phyloP scores from a whole-genome alignment of 805 yeast species.

The Kregervanrija fluxuum region DNA sequence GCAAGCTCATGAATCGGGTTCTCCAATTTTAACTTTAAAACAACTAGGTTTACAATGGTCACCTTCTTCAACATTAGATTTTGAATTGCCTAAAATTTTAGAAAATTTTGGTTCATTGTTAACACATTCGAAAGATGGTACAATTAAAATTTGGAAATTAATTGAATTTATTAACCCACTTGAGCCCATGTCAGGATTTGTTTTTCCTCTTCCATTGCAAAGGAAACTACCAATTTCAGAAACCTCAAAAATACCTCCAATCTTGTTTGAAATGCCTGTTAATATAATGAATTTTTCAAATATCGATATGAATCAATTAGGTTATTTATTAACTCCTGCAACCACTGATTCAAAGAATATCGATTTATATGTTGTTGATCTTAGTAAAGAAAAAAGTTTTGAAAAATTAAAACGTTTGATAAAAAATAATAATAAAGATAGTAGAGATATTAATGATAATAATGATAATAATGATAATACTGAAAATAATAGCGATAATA shows the following conservation, averaged over 20 bases:
- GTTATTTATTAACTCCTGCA: slow-evolving; percentile 48
- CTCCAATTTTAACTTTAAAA: slow-evolving; percentile 40
- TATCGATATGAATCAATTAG: slow-evolving; percentile 33
- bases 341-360: slow-evolving; percentile 55
- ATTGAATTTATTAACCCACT: slow-evolving; percentile 13
- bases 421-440: slow-evolving; percentile 1
- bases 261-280: slow-evolving; percentile 50
- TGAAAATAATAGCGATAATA: slow-evolving; percentile 1
- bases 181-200: slow-evolving; percentile 3
- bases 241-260: slow-evolving; percentile 1
- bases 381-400: neutral
- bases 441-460: slow-evolving; percentile 3
- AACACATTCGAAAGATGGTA: slow-evolving; percentile 66
- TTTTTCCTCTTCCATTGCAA: slow-evolving; percentile 10
- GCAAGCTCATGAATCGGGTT: slow-evolving; percentile 47
- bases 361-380: slow-evolving; percentile 46
- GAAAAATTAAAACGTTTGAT: slow-evolving; percentile 25
- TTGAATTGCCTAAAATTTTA: slow-evolving; percentile 12
- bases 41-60: slow-evolving; percentile 35
- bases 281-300: slow-evolving; percentile 70
- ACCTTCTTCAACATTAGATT: no score
- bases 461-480: slow-evolving; percentile 11
- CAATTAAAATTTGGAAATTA: slow-evolving; percentile 39
- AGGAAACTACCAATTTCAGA: slow-evolving; percentile 7
- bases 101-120: slow-evolving; percentile 35